Conservation (phyloP, 2,329 filamentous ascomycete genomes). For the Escovopsis sp. region DNA sequence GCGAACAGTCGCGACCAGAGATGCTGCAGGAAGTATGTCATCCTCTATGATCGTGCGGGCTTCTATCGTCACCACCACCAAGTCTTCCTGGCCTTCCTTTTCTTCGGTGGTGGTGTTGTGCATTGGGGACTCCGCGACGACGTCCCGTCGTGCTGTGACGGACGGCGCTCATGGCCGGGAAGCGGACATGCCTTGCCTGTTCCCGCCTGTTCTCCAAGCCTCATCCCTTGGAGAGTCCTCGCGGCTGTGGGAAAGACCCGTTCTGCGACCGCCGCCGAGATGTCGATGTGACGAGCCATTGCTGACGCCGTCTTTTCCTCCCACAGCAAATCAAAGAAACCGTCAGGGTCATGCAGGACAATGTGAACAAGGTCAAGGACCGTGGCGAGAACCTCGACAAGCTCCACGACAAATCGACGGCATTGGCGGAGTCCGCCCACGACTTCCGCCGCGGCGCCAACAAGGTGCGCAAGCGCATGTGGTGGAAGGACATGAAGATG, state of each 20-base stretch:
- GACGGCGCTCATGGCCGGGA: no score
- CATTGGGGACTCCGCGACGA: no score
- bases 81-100: no score
- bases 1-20: not conserved
- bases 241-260: no score
- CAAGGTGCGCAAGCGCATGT: constrained; percentile 93
- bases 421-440: constrained; percentile 81
- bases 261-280: no score
- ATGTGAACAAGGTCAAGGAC: constrained; percentile 89
- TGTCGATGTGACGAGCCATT: not conserved
- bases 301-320: not conserved
- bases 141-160: no score
- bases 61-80: no score
- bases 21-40: constrained; percentile 2
- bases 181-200: no score
- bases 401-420: constrained; percentile 88
- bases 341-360: constrained; percentile 93
- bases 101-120: no score
- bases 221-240: no score
- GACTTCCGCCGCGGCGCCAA: constrained; percentile 95
- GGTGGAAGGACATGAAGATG: constrained; percentile 99
- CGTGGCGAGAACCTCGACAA: constrained; percentile 80
- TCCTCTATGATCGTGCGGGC: no score
- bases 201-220: no score
- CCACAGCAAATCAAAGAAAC: constrained; percentile 90